These are phyloP conservation scores for Ogataea ramenticola DNA, from an alignment of 805 yeast species.

Conservation along the genomic window DNA sequence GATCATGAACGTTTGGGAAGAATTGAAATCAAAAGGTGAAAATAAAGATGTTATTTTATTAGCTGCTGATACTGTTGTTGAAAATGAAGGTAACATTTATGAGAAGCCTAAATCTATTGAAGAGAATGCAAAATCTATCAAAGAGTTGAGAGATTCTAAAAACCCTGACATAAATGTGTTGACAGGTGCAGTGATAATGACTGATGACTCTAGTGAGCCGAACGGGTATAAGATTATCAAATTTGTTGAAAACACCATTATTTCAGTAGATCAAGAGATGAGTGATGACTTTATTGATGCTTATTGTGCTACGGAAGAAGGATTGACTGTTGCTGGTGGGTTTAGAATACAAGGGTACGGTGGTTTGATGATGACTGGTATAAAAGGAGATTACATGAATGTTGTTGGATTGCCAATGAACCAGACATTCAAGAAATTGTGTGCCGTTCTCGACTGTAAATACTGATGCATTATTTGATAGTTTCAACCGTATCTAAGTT, in stretches of 20 bases:
- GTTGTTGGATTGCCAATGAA: conserved; percentile 82
- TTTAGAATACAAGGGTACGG: conserved; percentile 77
- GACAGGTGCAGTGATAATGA: conserved; percentile 46
- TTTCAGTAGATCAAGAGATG: conserved; percentile 34
- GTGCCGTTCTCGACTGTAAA: conserved; percentile 9
- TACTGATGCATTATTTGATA: background rate
- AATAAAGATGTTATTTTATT: conserved; percentile 26
- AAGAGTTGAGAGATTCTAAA: conserved; percentile 35
- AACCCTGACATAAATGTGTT: conserved; percentile 39
- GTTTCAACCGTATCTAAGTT: too few relatives aligned
- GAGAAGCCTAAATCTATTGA: conserved; percentile 71
- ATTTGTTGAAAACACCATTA: conserved; percentile 18
- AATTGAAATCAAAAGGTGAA: conserved; percentile 15
- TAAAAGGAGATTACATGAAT: conserved; percentile 79
- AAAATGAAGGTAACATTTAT: conserved; percentile 48
- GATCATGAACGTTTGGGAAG: conserved; percentile 51
- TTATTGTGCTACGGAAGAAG: conserved; percentile 71
- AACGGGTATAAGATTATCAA: conserved; percentile 9
- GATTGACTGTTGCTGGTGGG: conserved; percentile 84
- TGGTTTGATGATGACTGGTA: conserved; percentile 49
- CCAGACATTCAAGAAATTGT: conserved; percentile 34
- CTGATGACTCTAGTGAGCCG: conserved; percentile 6
- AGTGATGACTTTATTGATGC: conserved; percentile 48
- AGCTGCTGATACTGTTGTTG: conserved; percentile 79
- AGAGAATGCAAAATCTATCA: conserved; percentile 44